Conservation (phyloP, 2,329 filamentous ascomycete genomes). For the Annulohypoxylon truncatum region DNA sequence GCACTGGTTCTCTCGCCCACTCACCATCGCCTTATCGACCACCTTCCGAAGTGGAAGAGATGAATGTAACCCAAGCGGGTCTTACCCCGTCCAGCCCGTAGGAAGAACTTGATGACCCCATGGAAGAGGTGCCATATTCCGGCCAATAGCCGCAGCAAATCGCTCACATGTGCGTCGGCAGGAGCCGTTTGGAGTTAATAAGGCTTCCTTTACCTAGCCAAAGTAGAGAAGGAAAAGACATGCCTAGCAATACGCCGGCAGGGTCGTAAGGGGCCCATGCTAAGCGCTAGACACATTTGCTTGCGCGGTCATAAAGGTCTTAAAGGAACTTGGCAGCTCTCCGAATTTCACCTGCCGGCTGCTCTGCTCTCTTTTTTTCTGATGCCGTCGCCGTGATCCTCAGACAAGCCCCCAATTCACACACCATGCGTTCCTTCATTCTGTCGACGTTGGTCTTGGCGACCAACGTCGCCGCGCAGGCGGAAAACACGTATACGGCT, state of each 20-base stretch:
- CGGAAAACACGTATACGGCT: constrained; percentile 59
- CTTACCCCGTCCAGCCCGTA: neutral
- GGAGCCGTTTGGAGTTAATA: neutral
- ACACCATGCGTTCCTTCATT: constrained; percentile 43
- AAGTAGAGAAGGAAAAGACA: neutral
- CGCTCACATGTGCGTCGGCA: constrained; percentile 24
- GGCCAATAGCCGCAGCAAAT: constrained; percentile 18
- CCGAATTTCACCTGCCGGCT: neutral
- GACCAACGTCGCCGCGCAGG: constrained; percentile 36
- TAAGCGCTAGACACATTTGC: neutral
- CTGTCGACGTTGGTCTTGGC: constrained; percentile 42
- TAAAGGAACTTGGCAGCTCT: neutral
- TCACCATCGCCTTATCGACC: constrained; percentile 2
- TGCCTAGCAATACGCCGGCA: constrained; percentile 1
- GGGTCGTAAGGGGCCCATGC: neutral
- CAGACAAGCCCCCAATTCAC: neutral
- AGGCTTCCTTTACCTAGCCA: neutral
- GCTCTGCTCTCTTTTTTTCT: neutral
- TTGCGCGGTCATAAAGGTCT: neutral
- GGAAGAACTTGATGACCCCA: constrained; percentile 8
- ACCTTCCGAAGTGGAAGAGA: constrained; percentile 33
- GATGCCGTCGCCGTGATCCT: neutral
- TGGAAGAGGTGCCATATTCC: neutral
- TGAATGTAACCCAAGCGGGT: constrained; percentile 22
- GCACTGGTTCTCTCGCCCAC: neutral